Evolutionary conservation across 2,329 filamentous ascomycete genomes (phyloP).

Genomic region (Colletotrichum nymphaeae): DNA sequence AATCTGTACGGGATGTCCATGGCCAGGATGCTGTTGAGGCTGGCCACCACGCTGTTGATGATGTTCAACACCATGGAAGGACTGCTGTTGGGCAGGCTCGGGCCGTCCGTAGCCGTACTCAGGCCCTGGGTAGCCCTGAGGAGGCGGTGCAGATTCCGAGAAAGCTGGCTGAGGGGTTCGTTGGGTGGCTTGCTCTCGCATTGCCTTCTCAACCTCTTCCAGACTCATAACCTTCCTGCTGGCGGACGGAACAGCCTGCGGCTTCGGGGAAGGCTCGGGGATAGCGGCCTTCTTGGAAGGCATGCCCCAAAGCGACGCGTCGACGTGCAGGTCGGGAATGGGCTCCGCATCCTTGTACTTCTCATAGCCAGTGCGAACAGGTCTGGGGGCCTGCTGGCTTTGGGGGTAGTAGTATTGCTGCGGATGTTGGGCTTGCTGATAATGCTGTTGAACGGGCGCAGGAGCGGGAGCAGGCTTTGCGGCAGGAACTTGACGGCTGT

Average conservation of each 20-base stretch:
- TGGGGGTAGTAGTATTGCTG: constrained; percentile 45
- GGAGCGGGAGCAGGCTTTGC: constrained; percentile 50
- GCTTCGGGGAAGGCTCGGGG: constrained; percentile 41
- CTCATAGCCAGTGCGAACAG: constrained; percentile 86
- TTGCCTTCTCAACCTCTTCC: constrained; percentile 95
- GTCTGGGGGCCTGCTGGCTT: constrained; percentile 52
- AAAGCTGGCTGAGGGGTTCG: constrained; percentile 47
- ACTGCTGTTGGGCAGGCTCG: constrained; percentile 29
- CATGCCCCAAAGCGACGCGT: constrained; percentile 92
- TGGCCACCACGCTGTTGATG: constrained; percentile 44
- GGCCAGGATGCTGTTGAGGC: constrained; percentile 45
- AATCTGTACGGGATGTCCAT: constrained; percentile 65
- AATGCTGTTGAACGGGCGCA: constrained; percentile 39
- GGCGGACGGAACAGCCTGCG: constrained; percentile 45
- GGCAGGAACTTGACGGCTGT: constrained; percentile 77
- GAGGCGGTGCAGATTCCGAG: constrained; percentile 45
- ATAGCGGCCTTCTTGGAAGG: constrained; percentile 65
- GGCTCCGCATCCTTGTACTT: constrained; percentile 85
- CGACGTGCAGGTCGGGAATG: constrained; percentile 90
- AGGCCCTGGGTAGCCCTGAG: constrained; percentile 37
- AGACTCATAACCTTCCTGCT: constrained; percentile 90
- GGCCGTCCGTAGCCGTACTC: constrained; percentile 37
- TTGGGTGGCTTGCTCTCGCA: constrained; percentile 77
- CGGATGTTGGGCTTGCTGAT: constrained; percentile 16
- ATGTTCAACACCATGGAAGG: constrained; percentile 35